These are phyloP conservation scores for Xylaria digitata DNA, from an alignment of 2,329 filamentous ascomycete species.

Conservation along the genomic window DNA sequence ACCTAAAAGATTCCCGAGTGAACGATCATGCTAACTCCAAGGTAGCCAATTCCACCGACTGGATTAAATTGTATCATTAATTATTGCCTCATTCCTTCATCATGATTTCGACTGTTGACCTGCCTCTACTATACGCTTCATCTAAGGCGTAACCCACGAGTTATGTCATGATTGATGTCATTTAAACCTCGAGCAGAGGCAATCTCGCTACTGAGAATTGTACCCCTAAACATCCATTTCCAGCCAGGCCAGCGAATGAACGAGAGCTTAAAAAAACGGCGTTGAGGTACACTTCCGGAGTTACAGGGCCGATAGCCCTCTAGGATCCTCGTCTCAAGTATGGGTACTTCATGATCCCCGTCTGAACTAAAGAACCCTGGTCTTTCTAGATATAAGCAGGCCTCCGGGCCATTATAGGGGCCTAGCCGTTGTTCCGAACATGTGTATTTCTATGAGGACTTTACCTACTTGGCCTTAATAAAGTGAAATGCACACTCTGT, in stretches of 20 bases:
- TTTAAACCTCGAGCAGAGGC: background rate
- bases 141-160: too few species aligned
- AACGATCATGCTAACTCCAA: background rate
- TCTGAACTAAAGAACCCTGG: constrained; percentile 20
- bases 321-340: constrained; percentile 9
- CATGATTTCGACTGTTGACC: background rate
- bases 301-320: constrained; percentile 33
- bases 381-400: constrained; percentile 24
- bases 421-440: constrained; percentile 14
- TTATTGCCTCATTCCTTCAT: background rate
- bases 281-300: constrained; percentile 22
- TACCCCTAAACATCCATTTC: too few species aligned
- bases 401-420: constrained; percentile 31
- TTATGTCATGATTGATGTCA: background rate
- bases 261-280: background rate
- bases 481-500: constrained; percentile 1
- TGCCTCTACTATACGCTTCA: background rate
- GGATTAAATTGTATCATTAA: background rate
- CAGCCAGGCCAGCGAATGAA: background rate
- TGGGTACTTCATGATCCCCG: constrained; percentile 18
- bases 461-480: background rate
- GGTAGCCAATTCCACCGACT: too few species aligned
- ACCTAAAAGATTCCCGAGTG: background rate
- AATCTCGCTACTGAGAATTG: background rate
- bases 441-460: constrained; percentile 23